These are phyloP conservation scores for Xylaria grammica DNA, from an alignment of 495 filamentous ascomycete species.

Conservation along the genomic window DNA sequence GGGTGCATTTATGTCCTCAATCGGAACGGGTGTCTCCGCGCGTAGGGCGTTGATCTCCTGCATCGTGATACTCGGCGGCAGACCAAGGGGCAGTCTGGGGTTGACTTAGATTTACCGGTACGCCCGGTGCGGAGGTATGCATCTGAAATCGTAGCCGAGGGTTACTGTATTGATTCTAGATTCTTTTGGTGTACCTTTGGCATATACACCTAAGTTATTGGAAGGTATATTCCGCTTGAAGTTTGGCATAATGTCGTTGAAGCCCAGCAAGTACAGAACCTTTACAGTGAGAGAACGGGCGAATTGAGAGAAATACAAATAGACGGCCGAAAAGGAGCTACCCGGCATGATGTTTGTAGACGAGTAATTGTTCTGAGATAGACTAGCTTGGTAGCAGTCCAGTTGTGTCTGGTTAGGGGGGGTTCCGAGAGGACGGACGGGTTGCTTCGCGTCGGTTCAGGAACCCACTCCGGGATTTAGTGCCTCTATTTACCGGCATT, in stretches of 20 bases:
- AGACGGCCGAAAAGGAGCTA: background rate
- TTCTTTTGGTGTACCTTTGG: background rate
- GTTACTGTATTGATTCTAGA: background rate
- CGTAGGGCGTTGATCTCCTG: background rate
- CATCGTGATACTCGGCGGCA: background rate
- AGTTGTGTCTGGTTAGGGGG: background rate
- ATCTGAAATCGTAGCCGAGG: too few species aligned
- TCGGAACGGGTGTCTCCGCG: background rate
- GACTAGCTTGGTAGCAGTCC: background rate
- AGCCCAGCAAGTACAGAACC: background rate
- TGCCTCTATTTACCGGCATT: background rate
- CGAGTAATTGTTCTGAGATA: background rate
- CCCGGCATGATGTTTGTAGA: background rate
- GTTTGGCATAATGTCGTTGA: background rate
- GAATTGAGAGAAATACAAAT: background rate
- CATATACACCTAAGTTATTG: background rate
- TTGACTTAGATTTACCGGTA: background rate
- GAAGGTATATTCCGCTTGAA: background rate
- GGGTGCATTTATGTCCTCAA: background rate
- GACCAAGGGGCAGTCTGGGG: background rate
- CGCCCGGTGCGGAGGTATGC: too few species aligned
- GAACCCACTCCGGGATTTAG: slow-evolving; percentile 1
- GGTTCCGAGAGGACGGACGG: slow-evolving; percentile 10
- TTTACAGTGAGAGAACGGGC: background rate
- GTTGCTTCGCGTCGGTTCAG: background rate